Evolutionary conservation across 768 basidiomycete genomes (phyloP), one percentile per base, ranked within the genome.

Genomic region (Mycena capillaripes): DNA sequence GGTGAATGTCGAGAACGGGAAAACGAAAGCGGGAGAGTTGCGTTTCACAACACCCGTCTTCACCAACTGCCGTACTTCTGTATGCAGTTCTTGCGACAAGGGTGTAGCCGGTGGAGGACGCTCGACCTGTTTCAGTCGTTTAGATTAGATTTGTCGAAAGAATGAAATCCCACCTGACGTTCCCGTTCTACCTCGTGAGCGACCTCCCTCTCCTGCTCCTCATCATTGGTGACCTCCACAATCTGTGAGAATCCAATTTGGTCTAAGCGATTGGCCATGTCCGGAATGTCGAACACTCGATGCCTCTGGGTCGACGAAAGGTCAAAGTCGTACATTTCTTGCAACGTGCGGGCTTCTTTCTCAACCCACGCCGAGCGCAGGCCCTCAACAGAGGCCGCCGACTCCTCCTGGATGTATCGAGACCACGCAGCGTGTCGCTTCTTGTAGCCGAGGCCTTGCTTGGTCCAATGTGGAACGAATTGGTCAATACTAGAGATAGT

Each of bases 141-240:
- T 17, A 60, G 40, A 46, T n/a, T 19, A 21, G 27, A 4, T 46
- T 61, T 6, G 25, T 42, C 40, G 44, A 61, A 30, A 19, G 0
- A 9, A 12, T 16, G 12, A 21, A 48, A 61, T 48, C 55, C n/a
- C n/a, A n/a, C n/a, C n/a, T n/a, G n/a, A n/a, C n/a, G n/a, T n/a
- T n/a, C n/a, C n/a, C n/a, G n/a, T 27, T 88, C 86, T 5, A 82
- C 78, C 74, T 89, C 85, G 23, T 83, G 84, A 8, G 75, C 71
- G 9, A 89, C 78, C 66, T 89, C 87, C 29, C 88, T 78, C 62
- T 89, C 89, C 69, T 89, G 88, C 69, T 89, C 88, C 72, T 89
- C 86, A 30, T 83, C 84, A 76, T 86, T 76, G 38, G 65, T 74
- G 25, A 38, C 69, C n/a, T 76, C 70, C 14, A 57, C 40, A 4